Conservation (phyloP, 805 yeast genomes). For the Cyberlindnera subsufficiens region DNA sequence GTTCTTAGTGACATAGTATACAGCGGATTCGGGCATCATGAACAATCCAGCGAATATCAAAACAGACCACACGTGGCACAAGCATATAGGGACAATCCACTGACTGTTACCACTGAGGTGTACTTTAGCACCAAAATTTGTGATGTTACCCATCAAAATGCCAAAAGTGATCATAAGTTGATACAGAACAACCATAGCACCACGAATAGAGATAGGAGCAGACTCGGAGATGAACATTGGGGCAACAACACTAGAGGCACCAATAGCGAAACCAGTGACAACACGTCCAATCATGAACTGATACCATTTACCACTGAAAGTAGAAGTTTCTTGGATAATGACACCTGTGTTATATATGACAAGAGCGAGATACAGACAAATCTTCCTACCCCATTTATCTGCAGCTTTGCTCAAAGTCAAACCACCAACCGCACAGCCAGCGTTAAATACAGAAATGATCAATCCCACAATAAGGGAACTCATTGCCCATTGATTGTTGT, state of each 20-base stretch:
- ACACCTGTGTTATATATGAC: conserved; percentile 56
- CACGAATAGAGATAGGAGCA: conserved; percentile 64
- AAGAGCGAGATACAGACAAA: conserved; percentile 48
- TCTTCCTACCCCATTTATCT: conserved; percentile 56
- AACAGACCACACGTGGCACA: conserved; percentile 36
- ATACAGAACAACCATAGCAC: conserved; percentile 64
- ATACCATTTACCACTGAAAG: conserved; percentile 39
- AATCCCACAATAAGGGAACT: conserved; percentile 46
- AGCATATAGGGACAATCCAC: conserved; percentile 65
- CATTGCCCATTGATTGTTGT: conserved; percentile 27
- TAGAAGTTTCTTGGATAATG: conserved; percentile 51
- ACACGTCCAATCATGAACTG: conserved; percentile 61
- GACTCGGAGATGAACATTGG: conserved; percentile 70
- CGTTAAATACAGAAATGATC: conserved; percentile 51
- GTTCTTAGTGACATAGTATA: conserved; percentile 40
- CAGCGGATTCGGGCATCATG: conserved; percentile 67
- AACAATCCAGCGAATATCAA: conserved; percentile 38
- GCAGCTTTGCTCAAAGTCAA: conserved; percentile 48
- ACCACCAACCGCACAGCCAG: conserved; percentile 72
- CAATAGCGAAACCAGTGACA: conserved; percentile 72
- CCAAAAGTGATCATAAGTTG: conserved; percentile 69
- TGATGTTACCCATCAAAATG: conserved; percentile 66
- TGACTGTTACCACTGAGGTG: conserved; percentile 35
- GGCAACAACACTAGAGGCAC: conserved; percentile 68
- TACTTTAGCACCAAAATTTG: conserved; percentile 52